phyloP scores from a whole-genome alignment of 1,284 basidiomycete species.

The Malassezia restricta region DNA sequence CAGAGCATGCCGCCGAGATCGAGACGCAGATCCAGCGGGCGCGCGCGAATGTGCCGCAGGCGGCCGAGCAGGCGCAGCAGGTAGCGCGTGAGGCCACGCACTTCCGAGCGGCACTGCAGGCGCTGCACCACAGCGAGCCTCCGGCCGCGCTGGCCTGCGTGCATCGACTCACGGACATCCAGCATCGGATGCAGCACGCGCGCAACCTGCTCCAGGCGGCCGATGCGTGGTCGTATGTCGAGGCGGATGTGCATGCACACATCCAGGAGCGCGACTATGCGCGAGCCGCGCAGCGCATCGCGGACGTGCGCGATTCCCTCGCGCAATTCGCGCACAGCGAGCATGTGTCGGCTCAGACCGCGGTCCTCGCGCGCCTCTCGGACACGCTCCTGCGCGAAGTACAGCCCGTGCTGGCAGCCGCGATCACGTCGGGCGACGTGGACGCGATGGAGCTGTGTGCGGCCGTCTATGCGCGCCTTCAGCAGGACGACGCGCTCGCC shows the following conservation, averaged over 20 bases:
- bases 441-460: slow-evolving; percentile 1
- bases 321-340: slow-evolving; percentile 55
- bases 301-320: slow-evolving; percentile 73
- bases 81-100: neutral
- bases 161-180: slow-evolving; percentile 66
- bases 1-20: neutral
- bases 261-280: slow-evolving; percentile 59
- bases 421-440: neutral
- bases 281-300: slow-evolving; percentile 74
- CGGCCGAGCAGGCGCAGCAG: neutral
- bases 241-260: slow-evolving; percentile 71
- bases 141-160: slow-evolving; percentile 54
- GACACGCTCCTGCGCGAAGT: neutral
- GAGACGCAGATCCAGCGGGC: slow-evolving; percentile 4
- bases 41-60: neutral
- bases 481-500: neutral
- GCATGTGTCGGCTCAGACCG: slow-evolving; percentile 5
- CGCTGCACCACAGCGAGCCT: neutral
- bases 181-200: slow-evolving; percentile 69
- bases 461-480: neutral
- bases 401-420: neutral
- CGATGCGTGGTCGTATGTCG: slow-evolving; percentile 83
- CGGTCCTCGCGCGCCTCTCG: slow-evolving; percentile 1
- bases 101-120: slow-evolving; percentile 1
- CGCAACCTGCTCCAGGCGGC: slow-evolving; percentile 76